phyloP scores from a whole-genome alignment of 1,139 yeast genomes.

The Yamadazyma friedrichii region DNA sequence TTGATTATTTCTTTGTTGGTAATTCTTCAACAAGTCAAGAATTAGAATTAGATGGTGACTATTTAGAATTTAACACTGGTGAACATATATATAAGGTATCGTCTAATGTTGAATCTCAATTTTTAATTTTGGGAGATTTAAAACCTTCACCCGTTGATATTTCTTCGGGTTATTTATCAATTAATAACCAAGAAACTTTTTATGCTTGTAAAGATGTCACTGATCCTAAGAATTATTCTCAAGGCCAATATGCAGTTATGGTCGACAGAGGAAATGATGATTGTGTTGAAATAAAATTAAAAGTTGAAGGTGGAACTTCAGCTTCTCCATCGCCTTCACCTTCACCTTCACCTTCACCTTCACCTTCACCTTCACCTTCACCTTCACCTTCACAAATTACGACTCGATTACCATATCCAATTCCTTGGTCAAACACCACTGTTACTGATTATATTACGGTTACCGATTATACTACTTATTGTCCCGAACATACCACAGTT shows the following conservation, averaged over 20 bases:
- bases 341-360: too few relatives aligned
- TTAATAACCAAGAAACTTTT: conserved; percentile 22
- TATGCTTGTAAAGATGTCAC: conserved; percentile 40
- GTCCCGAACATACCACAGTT: conserved; percentile 56
- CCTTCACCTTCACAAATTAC: too few relatives aligned
- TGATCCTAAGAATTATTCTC: conserved; percentile 44
- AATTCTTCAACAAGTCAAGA: conserved; percentile 10
- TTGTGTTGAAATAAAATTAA: conserved; percentile 14
- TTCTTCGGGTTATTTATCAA: conserved; percentile 12
- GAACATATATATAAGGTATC: conserved; percentile 9
- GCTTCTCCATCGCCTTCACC: too few relatives aligned
- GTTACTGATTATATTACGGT: conserved; percentile 34
- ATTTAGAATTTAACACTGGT: conserved; percentile 16
- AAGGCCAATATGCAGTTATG: conserved; percentile 9
- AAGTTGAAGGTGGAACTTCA: conserved; percentile 9
- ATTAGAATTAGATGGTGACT: conserved; percentile 11
- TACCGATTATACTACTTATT: conserved; percentile 57
- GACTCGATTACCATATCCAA: conserved; percentile 5
- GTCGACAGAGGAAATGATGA: conserved; percentile 6
- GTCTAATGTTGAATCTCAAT: background rate
- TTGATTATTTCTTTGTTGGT: conserved; percentile 40
- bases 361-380: too few relatives aligned
- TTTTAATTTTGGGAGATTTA: conserved; percentile 28
- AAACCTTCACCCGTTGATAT: conserved; percentile 8
- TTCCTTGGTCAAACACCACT: conserved; percentile 20